Base-by-base conservation (phyloP, 2,329 filamentous ascomycete species). In the Aspergillus caelatus region DNA sequence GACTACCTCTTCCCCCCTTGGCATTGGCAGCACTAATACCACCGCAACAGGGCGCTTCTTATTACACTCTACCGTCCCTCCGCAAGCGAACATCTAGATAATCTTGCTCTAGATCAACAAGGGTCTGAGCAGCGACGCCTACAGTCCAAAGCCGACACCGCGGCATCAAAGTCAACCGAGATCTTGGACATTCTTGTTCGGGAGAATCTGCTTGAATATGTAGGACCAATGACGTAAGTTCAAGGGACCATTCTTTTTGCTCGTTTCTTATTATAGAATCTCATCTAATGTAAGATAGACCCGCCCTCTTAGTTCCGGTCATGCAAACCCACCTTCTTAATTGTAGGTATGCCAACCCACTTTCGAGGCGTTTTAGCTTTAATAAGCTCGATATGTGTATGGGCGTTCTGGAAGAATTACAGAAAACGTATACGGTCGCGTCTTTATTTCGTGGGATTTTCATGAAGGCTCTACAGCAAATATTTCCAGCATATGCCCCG, bases 311-410 rank as follows among this genome's bases (percentile, higher is more conserved):
- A 19, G 70, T 77, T 21, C 73, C 74, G 3, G 74, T 72, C 5
- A 77, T 77, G 74, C 74, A 77, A 53, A 70, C 66, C 12, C 72
- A 77, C 57, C 67, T 76, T 1, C 67, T 74, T 11, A 70, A 70
- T 26, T 76, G 71, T 65, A 71, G 70, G 57, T 68, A 66, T 4
- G 58, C 61, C 19, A 65, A 68, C 21, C 50, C 68, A 1, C 65
- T 76, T 4, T 70, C 71, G 4, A 68, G 65, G 4, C 70, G 70
- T 8, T 67, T 77, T 28, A 64, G 70, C 12, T 70, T 73, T 3
- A 75, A 75, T 52, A 77, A 76, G 52, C 67, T 75, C 11, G 67
- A 71, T 50, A 64, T 74, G 36, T 75, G 70, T 46, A 77, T 77
- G 74, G 62, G 76, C 52, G 67, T 75, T 11, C 60, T 77, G 65